Evolutionary conservation across 2,329 filamentous ascomycete genomes (phyloP).

Genomic region (Lithohypha guttulata): DNA sequence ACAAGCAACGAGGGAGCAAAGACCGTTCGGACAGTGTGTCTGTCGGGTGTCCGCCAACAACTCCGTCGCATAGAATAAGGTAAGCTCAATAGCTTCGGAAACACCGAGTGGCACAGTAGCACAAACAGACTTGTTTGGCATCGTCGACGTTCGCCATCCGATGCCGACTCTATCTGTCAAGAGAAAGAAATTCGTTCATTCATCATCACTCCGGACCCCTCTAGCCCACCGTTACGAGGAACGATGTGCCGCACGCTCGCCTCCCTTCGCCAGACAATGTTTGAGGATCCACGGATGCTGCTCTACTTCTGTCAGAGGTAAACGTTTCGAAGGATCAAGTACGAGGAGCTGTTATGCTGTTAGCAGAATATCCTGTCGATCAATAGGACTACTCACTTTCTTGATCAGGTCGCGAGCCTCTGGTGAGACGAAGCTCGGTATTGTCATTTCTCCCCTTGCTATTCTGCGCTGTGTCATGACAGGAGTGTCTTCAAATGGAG

Average conservation of each 20-base stretch:
- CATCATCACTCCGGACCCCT: slow-evolving; percentile 4
- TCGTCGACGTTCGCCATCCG: too few species aligned
- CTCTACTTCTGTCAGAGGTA: slow-evolving; percentile 79
- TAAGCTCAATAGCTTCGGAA: too few species aligned
- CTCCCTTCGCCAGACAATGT: slow-evolving; percentile 49
- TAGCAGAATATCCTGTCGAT: slow-evolving; percentile 1
- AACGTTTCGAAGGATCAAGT: slow-evolving; percentile 84
- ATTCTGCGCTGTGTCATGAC: slow-evolving; percentile 92
- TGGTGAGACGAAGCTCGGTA: slow-evolving; percentile 78
- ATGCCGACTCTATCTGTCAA: too few species aligned
- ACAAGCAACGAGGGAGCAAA: background rate
- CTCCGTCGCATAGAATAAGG: too few species aligned
- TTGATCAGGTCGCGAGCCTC: slow-evolving; percentile 91
- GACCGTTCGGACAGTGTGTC: background rate
- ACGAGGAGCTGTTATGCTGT: slow-evolving; percentile 58
- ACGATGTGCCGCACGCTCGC: slow-evolving; percentile 15
- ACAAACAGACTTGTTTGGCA: too few species aligned
- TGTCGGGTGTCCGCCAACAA: too few species aligned
- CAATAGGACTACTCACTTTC: slow-evolving; percentile 46
- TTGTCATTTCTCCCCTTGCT: slow-evolving; percentile 77
- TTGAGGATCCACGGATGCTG: slow-evolving; percentile 94
- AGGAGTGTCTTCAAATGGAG: slow-evolving; percentile 90
- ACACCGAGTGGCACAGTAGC: too few species aligned
- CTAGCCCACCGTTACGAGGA: slow-evolving; percentile 9
- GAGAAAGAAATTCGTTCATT: slow-evolving; percentile 12